Evolutionary conservation across 2,329 filamentous ascomycete species (phyloP), one percentile per base, ranked within the genome.

Genomic region (Fragosphaeria purpurea): DNA sequence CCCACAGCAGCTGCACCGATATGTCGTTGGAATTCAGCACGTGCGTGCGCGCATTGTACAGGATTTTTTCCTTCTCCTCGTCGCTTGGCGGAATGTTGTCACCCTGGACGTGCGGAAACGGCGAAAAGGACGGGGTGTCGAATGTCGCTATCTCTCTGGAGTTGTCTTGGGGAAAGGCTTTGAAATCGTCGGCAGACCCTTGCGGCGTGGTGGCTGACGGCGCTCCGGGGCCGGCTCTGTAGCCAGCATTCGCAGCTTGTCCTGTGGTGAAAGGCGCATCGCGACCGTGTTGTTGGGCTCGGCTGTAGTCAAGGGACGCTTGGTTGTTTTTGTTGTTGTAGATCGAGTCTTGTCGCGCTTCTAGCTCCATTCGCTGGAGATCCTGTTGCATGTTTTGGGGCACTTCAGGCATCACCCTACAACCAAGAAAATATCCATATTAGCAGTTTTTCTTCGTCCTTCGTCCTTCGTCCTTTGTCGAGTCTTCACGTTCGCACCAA

Each of bases 351-450:
- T 72, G 77, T 71, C 67, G 70, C 54, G 85, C 85, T 72, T 89
- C 83, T 54, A 89, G 76, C 74, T 96, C 90, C 72, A 98, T 81
- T 67, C 90, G 84, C 62, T 91, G 86, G 58, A 98, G 79, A 69
- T 87, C 91, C 63, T 95, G 85, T 71, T 95, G 89, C 80, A 98
- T 96, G 70, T 95, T 91, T 69, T 91, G 86, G 59, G 91, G 88
- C 58, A 96, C 89, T 75, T 96, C 89, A 65, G 88, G 87, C 82
- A 91, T 95, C 63, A 94, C 82, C 73, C 88, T 95, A 67, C 58
- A 64, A 56, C 43, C 63, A 60, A 60, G 50, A 41, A 41, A 51
- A 56, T 58, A 59, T 57, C 56, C 65, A 60, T 59, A 60, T 57
- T 57, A 64, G 41, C 37, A 44, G 63, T 63, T 56, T 55, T 50